Evolutionary conservation across 306 rosid species (phyloP), one percentile per base, ranked within the genome.

Genomic region (Gastrolobium villosum): DNA sequence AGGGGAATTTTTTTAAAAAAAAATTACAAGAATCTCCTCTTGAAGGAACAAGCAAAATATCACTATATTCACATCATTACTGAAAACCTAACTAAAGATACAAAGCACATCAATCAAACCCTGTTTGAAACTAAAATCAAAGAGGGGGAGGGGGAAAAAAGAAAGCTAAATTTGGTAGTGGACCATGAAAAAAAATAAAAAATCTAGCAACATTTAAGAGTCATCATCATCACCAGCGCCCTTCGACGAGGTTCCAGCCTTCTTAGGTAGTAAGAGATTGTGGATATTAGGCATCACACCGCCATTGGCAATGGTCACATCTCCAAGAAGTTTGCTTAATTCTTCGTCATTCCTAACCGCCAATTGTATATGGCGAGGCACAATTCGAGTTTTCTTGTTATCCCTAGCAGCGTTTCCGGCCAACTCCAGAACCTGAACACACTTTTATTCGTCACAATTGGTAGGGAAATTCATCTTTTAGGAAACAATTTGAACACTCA

Each of bases 281-380:
- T 95, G 98, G 70, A 95, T 95, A 85, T 95, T 95, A 7, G 99
- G 96, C 98, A 88, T 95, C 3, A 95, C 99, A 56, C 98, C 97
- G 8, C 99, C 98, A 7, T 91, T 95, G 0, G 97, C 97, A 40
- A 95, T 95, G 0, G 97, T 95, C n/a, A 95, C 98, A 60, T 91
- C 92, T 0, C 93, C 96, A 5, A 95, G 86, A 77, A 95, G 97
- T 86, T 93, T 95, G 86, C 96, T 95, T n/a, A 95, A 82, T 34
- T 95, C 98, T 48, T 95, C 99, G 3, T 92, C 98, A 3, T 95
- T 93, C 43, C 97, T 70, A 0, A 93, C 94, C 0, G 97, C 96
- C 0, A 95, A 82, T 15, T 95, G 97, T 14, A 92, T 92, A 32
- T 95, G 98, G 2, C 94, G 89, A 0, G 99, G 97, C 0, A 91